Percentiles rank a stretch among this genome's conserved stretches.
These are phyloP conservation scores for Pisolithus thermaeus DNA, from an alignment of 1,284 basidiomycete genomes.

Conservation along the genomic window DNA sequence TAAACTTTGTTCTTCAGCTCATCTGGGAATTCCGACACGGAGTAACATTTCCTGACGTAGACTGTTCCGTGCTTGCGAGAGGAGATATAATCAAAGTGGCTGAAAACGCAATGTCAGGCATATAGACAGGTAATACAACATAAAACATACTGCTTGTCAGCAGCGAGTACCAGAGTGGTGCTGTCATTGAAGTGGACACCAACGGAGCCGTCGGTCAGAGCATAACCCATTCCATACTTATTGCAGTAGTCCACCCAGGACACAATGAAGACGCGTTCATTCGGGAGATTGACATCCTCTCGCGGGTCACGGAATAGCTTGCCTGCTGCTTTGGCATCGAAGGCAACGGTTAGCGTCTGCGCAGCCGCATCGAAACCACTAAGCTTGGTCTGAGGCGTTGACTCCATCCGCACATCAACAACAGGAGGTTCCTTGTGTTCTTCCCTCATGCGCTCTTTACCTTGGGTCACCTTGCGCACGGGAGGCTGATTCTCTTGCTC, in stretches of 20 bases:
- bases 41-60: conserved; percentile 64
- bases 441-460: conserved; percentile 29
- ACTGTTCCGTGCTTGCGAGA: conserved; percentile 57
- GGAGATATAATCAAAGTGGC: conserved; percentile 82
- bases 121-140: not conserved
- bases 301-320: conserved; percentile 61
- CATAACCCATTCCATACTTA: conserved; percentile 98
- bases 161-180: conserved; percentile 77
- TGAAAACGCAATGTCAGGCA: conserved; percentile 27
- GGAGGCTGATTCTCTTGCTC: conserved; percentile 44
- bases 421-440: conserved; percentile 21
- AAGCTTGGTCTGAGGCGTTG: conserved; percentile 28
- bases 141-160: conserved; percentile 69
- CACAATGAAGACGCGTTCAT: conserved; percentile 86
- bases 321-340: conserved; percentile 57
- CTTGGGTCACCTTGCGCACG: conserved; percentile 25
- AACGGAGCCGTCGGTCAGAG: conserved; percentile 89
- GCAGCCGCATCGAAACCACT: conserved; percentile 65
- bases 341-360: conserved; percentile 61
- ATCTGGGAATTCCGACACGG: conserved; percentile 59
- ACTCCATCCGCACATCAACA: conserved; percentile 18
- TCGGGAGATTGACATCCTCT: conserved; percentile 44
- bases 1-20: conserved; percentile 86
- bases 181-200: conserved; percentile 97
- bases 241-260: conserved; percentile 99